Percentiles rank a stretch among this genome's conserved stretches.
Conservation (phyloP, 495 filamentous ascomycete species). For the Xylaria venustula region DNA sequence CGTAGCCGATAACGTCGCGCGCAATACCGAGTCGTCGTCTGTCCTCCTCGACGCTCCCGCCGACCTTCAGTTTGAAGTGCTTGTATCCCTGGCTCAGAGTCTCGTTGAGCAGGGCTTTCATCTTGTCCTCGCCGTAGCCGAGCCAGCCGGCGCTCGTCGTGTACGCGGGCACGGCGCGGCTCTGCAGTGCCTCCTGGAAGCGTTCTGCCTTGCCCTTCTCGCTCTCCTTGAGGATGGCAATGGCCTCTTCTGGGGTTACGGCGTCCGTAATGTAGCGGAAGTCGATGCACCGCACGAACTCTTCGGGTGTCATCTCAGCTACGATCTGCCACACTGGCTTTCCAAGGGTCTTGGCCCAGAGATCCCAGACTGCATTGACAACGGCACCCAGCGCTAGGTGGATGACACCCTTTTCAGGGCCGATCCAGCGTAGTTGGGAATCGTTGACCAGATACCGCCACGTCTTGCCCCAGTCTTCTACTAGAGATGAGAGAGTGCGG, state of each 20-base stretch:
- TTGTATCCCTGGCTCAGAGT: conserved; percentile 72
- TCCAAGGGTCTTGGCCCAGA: conserved; percentile 81
- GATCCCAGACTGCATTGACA: conserved; percentile 92
- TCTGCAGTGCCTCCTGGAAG: conserved; percentile 66
- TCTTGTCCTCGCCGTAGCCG: conserved; percentile 87
- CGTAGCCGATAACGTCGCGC: conserved; percentile 79
- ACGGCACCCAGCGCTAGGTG: conserved; percentile 89
- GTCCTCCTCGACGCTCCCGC: conserved; percentile 69
- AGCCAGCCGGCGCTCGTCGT: conserved; percentile 91
- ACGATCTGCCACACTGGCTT: conserved; percentile 93
- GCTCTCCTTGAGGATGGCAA: conserved; percentile 63
- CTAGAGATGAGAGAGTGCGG: conserved; percentile 71
- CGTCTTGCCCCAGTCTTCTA: conserved; percentile 79
- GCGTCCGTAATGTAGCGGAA: conserved; percentile 93
- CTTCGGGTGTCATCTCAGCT: conserved; percentile 82
- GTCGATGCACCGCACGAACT: conserved; percentile 84
- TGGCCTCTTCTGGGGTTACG: conserved; percentile 81
- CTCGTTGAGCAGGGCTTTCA: conserved; percentile 68
- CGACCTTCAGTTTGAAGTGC: conserved; percentile 94
- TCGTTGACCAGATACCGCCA: conserved; percentile 91
- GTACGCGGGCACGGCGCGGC: conserved; percentile 80
- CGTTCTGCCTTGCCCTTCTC: conserved; percentile 64
- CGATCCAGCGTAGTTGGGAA: conserved; percentile 90
- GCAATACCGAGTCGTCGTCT: conserved; percentile 68
- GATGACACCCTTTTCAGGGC: conserved; percentile 92